Base-by-base conservation (phyloP, 2,329 filamentous ascomycete genomes). In the Xylaria hypoxylon region DNA sequence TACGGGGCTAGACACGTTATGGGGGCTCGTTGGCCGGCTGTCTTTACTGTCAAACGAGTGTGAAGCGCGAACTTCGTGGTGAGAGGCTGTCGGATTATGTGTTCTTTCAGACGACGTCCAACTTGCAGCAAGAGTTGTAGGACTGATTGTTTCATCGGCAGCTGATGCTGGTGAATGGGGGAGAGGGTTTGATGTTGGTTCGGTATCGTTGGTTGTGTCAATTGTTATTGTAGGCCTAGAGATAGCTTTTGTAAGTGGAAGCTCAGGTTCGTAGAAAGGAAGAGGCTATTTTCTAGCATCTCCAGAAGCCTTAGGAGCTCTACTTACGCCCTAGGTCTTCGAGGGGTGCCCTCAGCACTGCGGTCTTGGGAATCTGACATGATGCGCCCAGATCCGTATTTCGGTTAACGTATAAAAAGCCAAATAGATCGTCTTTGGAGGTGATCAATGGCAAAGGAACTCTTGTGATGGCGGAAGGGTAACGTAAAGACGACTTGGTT, bases 1-100 rank as follows among this genome's bases (percentile, higher is more conserved):
- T 8, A 87, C 81, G 1, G 86, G 86, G 68, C 81, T 88, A 31
- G 89, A 91, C 56, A 93, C 84, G 80, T 92, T 93, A 77, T 92
- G 90, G 8, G 90, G 89, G 70, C 90, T 92, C 13, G 87, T 90
- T 1, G 90, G 90, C 64, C 89, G 83, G 76, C 87, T 90, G 67
- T 90, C 88, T 70, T 82, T 85, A 40, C 68, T 68, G 77, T 92
- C 90, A 71, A 91, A 90, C 1, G 89, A 89, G 42, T 83, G 82
- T n/a, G 85, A 82, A 15, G 82, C 80, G 68, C 84, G 83, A 45
- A 86, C 75, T 64, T 90, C 86, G 1, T 81, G 64, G 63, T 75
- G 71, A 45, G 72, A 58, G 33, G 66, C 50, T 33, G 68, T 58
- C 2, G 69, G 64, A 17, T 56, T 52, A 59, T 69, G 63, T 13